These are phyloP conservation scores for Solanum rostratum DNA, from an alignment of 257 asterid genomes.

Conservation along the genomic window DNA sequence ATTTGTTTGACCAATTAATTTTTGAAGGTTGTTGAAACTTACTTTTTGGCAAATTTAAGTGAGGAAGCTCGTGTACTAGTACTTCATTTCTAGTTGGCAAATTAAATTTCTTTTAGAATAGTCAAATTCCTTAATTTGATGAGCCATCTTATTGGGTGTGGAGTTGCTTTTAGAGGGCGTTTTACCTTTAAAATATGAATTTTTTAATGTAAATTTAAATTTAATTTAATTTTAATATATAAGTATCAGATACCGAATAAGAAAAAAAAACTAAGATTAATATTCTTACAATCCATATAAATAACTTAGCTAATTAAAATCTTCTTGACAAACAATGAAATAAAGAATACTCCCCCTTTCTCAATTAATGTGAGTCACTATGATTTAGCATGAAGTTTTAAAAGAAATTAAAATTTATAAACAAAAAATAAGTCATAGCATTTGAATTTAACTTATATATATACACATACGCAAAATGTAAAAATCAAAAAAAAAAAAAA, in stretches of 20 bases:
- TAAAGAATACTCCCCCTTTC: no score
- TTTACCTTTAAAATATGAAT: fast-evolving
- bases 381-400: no score
- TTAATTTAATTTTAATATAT: fast-evolving
- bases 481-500: not conserved
- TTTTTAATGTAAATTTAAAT: fast-evolving
- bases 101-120: not conserved
- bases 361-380: no score
- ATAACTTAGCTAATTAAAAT: no score
- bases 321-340: no score
- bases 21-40: not conserved
- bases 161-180: fast-evolving
- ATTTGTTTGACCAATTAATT: slow-evolving; percentile 21
- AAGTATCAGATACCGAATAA: not conserved
- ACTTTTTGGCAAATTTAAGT: not conserved
- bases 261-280: not conserved
- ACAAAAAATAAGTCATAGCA: fast-evolving
- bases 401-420: no score
- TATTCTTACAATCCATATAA: not conserved
- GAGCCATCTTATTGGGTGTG: no score
- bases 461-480: not conserved
- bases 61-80: slow-evolving; percentile 18
- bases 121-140: not conserved
- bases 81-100: not conserved
- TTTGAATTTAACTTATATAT: not conserved